Evolutionary conservation across 768 basidiomycete species (phyloP).

Genomic region (Termitomyces sp.): DNA sequence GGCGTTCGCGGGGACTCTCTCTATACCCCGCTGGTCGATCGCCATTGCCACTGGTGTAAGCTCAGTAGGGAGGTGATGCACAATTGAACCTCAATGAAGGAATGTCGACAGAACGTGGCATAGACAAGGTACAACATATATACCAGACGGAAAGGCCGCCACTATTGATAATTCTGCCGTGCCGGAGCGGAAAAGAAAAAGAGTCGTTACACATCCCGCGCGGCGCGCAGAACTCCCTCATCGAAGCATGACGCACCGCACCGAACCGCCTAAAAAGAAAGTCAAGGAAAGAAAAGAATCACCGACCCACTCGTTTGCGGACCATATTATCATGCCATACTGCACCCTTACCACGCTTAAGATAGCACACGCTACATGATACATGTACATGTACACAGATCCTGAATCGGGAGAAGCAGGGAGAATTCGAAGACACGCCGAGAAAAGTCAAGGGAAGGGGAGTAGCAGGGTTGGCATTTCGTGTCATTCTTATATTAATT

Average conservation of each 20-base stretch:
- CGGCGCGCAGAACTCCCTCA: neutral
- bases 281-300: slow-evolving; percentile 8
- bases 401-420: slow-evolving; percentile 8
- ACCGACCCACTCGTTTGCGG: slow-evolving; percentile 10
- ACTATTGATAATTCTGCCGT: neutral
- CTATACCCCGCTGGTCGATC: neutral
- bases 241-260: slow-evolving; percentile 7
- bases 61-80: neutral
- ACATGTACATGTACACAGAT: slow-evolving; percentile 11
- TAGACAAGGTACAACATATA: neutral
- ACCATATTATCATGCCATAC: slow-evolving; percentile 6
- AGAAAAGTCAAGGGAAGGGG: neutral
- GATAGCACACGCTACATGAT: slow-evolving; percentile 2
- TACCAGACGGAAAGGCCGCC: neutral
- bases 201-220: neutral
- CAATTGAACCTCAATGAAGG: neutral
- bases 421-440: slow-evolving; percentile 6
- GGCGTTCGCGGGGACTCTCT: slow-evolving; percentile 4
- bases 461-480: slow-evolving; percentile 12
- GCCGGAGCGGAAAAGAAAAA: neutral
- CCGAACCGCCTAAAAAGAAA: slow-evolving; percentile 9
- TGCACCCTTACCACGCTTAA: slow-evolving; percentile 1
- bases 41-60: neutral
- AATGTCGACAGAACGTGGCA: neutral
- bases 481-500: slow-evolving; percentile 12